Evolutionary conservation across 2,329 filamentous ascomycete species (phyloP).

Genomic region (Talaromyces sp.): DNA sequence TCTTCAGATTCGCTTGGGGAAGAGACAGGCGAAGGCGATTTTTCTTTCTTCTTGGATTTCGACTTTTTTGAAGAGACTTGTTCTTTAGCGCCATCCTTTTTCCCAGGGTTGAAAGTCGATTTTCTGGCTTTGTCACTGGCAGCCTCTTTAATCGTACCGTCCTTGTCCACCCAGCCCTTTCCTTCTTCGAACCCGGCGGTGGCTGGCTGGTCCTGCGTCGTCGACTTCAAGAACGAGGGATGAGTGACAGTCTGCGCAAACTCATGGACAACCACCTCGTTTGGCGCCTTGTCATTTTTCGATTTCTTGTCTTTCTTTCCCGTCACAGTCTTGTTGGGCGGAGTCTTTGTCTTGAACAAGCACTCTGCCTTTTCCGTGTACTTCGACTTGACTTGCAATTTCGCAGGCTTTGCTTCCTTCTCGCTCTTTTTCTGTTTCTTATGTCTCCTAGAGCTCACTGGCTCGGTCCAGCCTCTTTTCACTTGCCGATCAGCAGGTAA

Average conservation of each 20-base stretch:
- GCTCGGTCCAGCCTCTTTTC: slow-evolving; percentile 84
- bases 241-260: slow-evolving; percentile 81
- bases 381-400: slow-evolving; percentile 62
- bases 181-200: slow-evolving; percentile 69
- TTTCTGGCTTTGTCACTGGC: slow-evolving; percentile 24
- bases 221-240: slow-evolving; percentile 70
- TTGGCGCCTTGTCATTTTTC: slow-evolving; percentile 57
- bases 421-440: slow-evolving; percentile 46
- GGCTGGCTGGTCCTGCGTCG: slow-evolving; percentile 40
- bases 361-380: slow-evolving; percentile 78
- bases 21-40: neutral
- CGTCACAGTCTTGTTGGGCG: slow-evolving; percentile 46
- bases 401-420: slow-evolving; percentile 53
- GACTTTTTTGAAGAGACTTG: slow-evolving; percentile 8
- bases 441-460: slow-evolving; percentile 41
- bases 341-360: slow-evolving; percentile 75
- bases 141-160: slow-evolving; percentile 62
- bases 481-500: slow-evolving; percentile 71
- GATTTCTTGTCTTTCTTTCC: slow-evolving; percentile 41
- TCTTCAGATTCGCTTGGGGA: slow-evolving; percentile 11
- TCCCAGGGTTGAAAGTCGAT: slow-evolving; percentile 24
- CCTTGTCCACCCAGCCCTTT: slow-evolving; percentile 79
- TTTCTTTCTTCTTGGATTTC: neutral
- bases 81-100: slow-evolving; percentile 22
- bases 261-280: slow-evolving; percentile 73